Base-by-base conservation (phyloP, 441 rosid genomes). In the Sinapis alba region DNA sequence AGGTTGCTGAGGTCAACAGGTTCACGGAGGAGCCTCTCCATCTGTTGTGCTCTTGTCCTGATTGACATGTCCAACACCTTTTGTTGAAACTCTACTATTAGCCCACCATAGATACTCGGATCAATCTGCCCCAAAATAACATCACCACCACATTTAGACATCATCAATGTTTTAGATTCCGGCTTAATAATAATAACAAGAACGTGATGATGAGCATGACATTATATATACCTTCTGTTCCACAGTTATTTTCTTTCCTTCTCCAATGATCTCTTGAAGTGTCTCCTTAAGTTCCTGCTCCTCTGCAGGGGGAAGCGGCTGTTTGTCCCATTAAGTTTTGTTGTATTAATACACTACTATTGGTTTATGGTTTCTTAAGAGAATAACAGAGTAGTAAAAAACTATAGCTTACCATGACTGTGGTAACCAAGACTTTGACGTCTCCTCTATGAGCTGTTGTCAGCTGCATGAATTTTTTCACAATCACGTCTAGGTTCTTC, bases 51-150 rank as follows among this genome's bases (percentile, higher is more conserved):
- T 78, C 98, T 88, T 1, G 98, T 89, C 89, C 54, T 86, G 65
- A 95, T 95, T 60, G 98, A 95, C 99, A 95, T 86, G 80, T 95
- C 99, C 76, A 95, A 86, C 78, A 95, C 89, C 94, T 92, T 90
- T 77, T 82, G 89, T 9, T 65, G 81, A 26, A 90, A 95, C 84
- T 92, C 94, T 7, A 95, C 90, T 34, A 90, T 84, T 3, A 95
- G 82, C 59, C 99, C 99, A 56, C 97, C 98, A 19, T 88, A 92
- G 82, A 95, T 92, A 53, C 87, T 92, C 0, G 96, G 91, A 83
- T 95, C 97, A 76, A 95, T 87, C 99, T 95, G 88, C 21, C 53
- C 7, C 75, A 26, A 11, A 0, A 7, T 3, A 59, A 58, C 53
- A 58, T 26, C 0, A 66, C 67, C 26, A 21, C 36, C 66, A 43